These are phyloP conservation scores for Sporothrix curviconia DNA, from an alignment of 2,329 filamentous ascomycete species.

Conservation along the genomic window DNA sequence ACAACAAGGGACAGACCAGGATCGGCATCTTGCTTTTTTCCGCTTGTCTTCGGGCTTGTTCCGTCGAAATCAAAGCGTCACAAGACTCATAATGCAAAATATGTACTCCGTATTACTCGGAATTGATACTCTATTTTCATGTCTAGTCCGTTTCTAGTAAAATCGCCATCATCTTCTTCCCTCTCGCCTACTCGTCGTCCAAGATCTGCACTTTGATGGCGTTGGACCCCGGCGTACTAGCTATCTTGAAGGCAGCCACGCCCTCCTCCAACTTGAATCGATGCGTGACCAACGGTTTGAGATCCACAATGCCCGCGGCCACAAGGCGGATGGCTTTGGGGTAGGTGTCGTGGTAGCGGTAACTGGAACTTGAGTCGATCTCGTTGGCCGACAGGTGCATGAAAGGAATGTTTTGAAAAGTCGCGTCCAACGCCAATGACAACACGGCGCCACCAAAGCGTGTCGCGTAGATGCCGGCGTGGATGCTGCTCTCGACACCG, in stretches of 20 bases:
- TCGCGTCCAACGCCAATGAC: conserved; percentile 58
- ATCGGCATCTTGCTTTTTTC: background rate
- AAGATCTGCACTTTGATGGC: conserved; percentile 57
- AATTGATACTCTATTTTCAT: too few species aligned
- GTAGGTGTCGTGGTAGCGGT: conserved; percentile 65
- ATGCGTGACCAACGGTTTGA: conserved; percentile 58
- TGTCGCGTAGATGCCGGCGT: conserved; percentile 50
- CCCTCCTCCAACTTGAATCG: conserved; percentile 56
- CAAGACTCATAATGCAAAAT: too few species aligned
- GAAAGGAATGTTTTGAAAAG: conserved; percentile 56
- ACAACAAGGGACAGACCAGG: background rate
- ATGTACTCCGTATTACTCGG: too few species aligned
- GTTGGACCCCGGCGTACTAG: conserved; percentile 43
- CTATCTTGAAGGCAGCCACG: conserved; percentile 49
- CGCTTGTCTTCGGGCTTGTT: background rate
- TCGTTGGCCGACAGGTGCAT: conserved; percentile 53
- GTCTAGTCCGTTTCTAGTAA: too few species aligned
- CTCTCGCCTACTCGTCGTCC: conserved; percentile 34
- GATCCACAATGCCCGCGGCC: conserved; percentile 51
- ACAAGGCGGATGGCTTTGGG: conserved; percentile 56
- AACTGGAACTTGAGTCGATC: conserved; percentile 65
- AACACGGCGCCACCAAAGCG: conserved; percentile 54
- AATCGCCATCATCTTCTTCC: background rate
- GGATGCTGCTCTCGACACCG: conserved; percentile 56
- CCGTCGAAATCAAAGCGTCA: too few species aligned